Conservation (phyloP, 495 filamentous ascomycete genomes). For the Physcia stellaris region DNA sequence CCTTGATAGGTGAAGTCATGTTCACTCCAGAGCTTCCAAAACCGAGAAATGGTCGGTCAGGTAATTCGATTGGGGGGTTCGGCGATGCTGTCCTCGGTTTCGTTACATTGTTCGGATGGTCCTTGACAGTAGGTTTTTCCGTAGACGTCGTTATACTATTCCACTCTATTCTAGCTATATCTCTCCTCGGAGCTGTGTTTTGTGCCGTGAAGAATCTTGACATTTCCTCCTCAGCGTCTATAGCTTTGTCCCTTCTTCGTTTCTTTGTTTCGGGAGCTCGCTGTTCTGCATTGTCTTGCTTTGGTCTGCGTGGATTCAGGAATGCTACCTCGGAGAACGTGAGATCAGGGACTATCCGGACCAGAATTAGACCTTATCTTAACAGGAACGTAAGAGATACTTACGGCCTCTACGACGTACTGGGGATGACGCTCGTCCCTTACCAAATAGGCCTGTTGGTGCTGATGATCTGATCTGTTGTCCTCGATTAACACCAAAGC, state of each 20-base stretch:
- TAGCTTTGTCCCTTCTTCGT: conserved; percentile 5
- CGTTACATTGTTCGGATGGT: background rate
- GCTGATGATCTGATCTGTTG: conserved; percentile 35
- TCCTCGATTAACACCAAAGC: conserved; percentile 10
- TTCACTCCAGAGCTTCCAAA: conserved; percentile 14
- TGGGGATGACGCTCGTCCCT: conserved; percentile 50
- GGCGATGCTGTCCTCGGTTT: conserved; percentile 3
- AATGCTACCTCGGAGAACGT: conserved; percentile 58
- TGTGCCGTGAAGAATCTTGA: conserved; percentile 15
- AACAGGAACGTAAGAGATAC: no score
- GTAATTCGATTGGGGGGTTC: conserved; percentile 5
- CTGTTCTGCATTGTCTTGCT: conserved; percentile 8
- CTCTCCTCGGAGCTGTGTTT: no score
- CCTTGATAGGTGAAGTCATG: conserved; percentile 8
- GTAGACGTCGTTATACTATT: background rate
- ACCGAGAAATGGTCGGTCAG: conserved; percentile 13
- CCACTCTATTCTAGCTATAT: no score
- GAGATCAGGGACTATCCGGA: conserved; percentile 42
- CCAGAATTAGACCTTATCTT: background rate
- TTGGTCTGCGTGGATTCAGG: conserved; percentile 30
- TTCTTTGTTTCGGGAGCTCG: background rate
- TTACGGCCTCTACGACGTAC: conserved; percentile 33
- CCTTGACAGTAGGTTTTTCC: no score
- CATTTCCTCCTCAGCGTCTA: conserved; percentile 12
- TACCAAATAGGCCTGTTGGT: conserved; percentile 54